These are phyloP conservation scores for Candida nemodendra DNA, from an alignment of 805 yeast species.

Conservation along the genomic window DNA sequence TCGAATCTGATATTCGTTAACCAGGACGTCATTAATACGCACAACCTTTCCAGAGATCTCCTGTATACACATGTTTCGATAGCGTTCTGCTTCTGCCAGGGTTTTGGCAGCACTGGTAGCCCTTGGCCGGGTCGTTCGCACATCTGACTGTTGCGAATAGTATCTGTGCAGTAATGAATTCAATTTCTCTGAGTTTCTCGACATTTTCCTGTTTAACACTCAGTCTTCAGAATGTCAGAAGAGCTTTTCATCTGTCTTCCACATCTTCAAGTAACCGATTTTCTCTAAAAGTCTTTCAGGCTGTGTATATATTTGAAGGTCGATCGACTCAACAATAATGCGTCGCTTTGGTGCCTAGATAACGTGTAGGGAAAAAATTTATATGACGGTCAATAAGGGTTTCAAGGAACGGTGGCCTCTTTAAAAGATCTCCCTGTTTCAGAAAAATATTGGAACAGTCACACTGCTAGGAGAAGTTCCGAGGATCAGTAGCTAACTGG, in stretches of 20 bases:
- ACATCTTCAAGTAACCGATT: too few species aligned
- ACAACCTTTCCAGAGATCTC: slow-evolving; percentile 65
- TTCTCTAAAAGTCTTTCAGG: too few species aligned
- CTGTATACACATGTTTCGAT: slow-evolving; percentile 58
- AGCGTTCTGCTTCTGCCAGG: slow-evolving; percentile 66
- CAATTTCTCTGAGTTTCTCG: slow-evolving; percentile 74
- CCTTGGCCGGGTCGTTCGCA: slow-evolving; percentile 52
- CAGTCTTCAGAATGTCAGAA: not conserved
- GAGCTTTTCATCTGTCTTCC: not conserved
- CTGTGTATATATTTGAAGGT: too few species aligned
- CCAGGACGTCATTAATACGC: slow-evolving; percentile 57
- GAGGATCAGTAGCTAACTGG: too few species aligned
- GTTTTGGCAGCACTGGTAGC: slow-evolving; percentile 50
- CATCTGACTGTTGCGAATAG: slow-evolving; percentile 58
- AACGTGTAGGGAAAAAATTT: too few species aligned
- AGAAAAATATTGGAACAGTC: not conserved
- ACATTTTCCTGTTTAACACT: slow-evolving; percentile 45
- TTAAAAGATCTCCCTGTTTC: too few species aligned
- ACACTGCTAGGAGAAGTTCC: too few species aligned
- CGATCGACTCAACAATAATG: too few species aligned
- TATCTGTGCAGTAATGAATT: slow-evolving; percentile 66
- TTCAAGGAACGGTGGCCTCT: too few species aligned
- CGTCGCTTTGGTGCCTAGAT: too few species aligned
- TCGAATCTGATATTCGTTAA: slow-evolving; percentile 62
- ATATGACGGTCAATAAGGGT: too few species aligned